Evolutionary conservation across 495 filamentous ascomycete genomes (phyloP).

Genomic region (Parathielavia hyrcaniae): DNA sequence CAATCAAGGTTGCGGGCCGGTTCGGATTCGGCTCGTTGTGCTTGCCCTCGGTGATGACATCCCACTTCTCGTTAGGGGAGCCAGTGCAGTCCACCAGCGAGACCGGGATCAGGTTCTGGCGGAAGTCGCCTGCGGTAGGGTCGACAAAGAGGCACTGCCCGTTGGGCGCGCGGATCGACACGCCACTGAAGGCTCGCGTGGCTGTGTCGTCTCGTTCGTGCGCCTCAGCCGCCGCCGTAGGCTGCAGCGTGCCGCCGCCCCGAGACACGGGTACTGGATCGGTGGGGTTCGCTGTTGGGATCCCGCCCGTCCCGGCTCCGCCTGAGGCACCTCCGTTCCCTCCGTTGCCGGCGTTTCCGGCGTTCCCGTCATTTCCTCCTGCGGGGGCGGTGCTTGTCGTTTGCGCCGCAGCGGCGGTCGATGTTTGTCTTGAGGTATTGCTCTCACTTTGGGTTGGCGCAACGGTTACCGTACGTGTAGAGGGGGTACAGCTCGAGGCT

Average conservation of each 20-base stretch:
- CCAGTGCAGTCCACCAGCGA: slow-evolving; percentile 42
- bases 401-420: slow-evolving; percentile 9
- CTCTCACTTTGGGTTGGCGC: slow-evolving; percentile 2
- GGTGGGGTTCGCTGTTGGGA: slow-evolving; percentile 40
- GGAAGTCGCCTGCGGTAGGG: slow-evolving; percentile 50
- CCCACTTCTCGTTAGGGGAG: slow-evolving; percentile 47
- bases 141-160: slow-evolving; percentile 50
- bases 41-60: slow-evolving; percentile 47
- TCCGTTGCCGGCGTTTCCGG: slow-evolving; percentile 4
- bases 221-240: slow-evolving; percentile 44
- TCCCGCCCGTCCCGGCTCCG: slow-evolving; percentile 17
- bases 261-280: slow-evolving; percentile 45
- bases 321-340: background rate
- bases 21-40: slow-evolving; percentile 38
- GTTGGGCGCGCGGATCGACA: slow-evolving; percentile 43
- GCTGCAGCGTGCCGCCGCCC: slow-evolving; percentile 44
- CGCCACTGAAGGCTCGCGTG: slow-evolving; percentile 42
- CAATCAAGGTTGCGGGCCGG: slow-evolving; percentile 37
- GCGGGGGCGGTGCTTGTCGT: slow-evolving; percentile 9
- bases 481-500: slow-evolving; percentile 17
- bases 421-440: slow-evolving; percentile 1
- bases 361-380: background rate
- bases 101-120: slow-evolving; percentile 50
- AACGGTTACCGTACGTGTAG: slow-evolving; percentile 21
- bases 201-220: slow-evolving; percentile 44